Percentiles rank a stretch among this genome's conserved stretches.
Evolutionary conservation across 257 asterid genomes (phyloP).

Genomic region (Salvia rosmarinus): DNA sequence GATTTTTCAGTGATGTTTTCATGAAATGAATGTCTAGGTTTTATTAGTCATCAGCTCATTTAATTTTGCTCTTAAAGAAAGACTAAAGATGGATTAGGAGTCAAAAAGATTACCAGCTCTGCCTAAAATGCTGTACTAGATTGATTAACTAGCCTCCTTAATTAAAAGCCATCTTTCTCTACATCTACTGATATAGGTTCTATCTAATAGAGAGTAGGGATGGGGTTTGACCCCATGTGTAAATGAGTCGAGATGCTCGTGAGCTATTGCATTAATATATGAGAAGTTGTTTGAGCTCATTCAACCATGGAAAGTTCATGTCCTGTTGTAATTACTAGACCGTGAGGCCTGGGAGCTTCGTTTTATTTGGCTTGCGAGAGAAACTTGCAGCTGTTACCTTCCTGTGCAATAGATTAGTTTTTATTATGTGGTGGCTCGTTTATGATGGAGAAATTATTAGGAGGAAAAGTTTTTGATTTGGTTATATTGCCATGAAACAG

Average conservation of each 20-base stretch:
- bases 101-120: not conserved
- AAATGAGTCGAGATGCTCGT: not conserved
- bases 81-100: not conserved
- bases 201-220: not conserved
- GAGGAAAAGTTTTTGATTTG: too few species aligned
- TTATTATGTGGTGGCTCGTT: not conserved
- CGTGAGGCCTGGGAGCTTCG: not conserved
- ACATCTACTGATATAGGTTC: not conserved
- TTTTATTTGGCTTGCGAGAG: not conserved
- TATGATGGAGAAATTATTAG: not conserved
- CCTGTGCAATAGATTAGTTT: not conserved
- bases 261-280: not conserved
- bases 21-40: not conserved
- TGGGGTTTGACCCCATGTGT: not conserved
- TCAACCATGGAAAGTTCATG: not conserved
- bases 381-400: not conserved
- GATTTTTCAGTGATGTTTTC: constrained; percentile 2
- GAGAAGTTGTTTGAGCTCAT: not conserved
- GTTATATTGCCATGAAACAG: constrained; percentile 53
- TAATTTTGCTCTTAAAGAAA: not conserved
- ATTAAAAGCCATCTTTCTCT: not conserved
- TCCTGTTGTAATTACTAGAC: not conserved
- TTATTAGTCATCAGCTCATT: too few species aligned
- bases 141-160: not conserved
- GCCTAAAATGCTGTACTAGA: not conserved